Conservation (phyloP, 495 filamentous ascomycete genomes). For the Penicillium bovifimosum region DNA sequence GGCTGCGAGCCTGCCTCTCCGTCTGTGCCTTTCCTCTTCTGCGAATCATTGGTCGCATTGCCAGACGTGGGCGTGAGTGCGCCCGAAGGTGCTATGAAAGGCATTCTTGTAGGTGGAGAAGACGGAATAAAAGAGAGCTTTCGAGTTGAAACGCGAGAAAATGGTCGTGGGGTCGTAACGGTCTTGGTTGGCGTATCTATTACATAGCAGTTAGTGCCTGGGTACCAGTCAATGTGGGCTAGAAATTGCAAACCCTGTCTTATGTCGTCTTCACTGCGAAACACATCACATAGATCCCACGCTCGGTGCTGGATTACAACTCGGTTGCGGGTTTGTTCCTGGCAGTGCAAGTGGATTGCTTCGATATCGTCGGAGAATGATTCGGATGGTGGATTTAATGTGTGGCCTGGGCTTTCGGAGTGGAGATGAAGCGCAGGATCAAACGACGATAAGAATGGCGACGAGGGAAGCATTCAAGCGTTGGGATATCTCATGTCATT, state of each 20-base stretch:
- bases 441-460: conserved; percentile 43
- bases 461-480: conserved; percentile 36
- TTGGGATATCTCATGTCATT: conserved; percentile 10
- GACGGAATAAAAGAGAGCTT: conserved; percentile 23
- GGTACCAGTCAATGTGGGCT: not conserved
- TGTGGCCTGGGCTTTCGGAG: conserved; percentile 33
- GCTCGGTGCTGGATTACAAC: conserved; percentile 61
- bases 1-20: conserved; percentile 31
- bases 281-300: conserved; percentile 54
- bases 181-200: conserved; percentile 40
- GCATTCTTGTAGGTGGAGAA: conserved; percentile 47
- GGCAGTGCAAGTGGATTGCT: conserved; percentile 46
- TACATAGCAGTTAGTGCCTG: conserved; percentile 8
- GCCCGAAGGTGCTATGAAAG: conserved; percentile 55
- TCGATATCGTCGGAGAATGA: conserved; percentile 58
- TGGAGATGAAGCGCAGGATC: conserved; percentile 50
- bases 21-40: conserved; percentile 43
- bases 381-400: conserved; percentile 25
- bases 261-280: conserved; percentile 58
- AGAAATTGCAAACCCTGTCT: conserved; percentile 36
- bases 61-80: conserved; percentile 3
- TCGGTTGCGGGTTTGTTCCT: conserved; percentile 49
- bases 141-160: conserved; percentile 12
- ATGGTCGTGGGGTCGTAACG: conserved; percentile 23
- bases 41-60: conserved; percentile 19